Percentiles rank a stretch among this genome's conserved stretches.
Conservation (phyloP, 2,329 filamentous ascomycete species). For the Plectosphaerella sp. region DNA sequence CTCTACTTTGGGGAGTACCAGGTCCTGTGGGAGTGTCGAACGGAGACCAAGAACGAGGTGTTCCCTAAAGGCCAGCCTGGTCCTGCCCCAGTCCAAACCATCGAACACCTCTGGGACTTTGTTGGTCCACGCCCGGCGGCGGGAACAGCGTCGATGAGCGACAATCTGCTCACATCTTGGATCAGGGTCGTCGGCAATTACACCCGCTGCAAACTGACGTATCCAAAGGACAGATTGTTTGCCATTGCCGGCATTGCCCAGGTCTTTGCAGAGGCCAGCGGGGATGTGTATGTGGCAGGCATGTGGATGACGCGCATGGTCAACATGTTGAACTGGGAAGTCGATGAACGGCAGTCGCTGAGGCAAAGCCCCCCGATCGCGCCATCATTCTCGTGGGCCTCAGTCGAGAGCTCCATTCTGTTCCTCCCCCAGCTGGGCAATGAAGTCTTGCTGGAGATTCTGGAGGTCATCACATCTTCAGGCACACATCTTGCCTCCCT, state of each 20-base stretch:
- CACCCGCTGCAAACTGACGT: background rate
- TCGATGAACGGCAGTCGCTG: background rate
- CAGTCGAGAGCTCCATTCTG: background rate
- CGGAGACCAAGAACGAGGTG: background rate
- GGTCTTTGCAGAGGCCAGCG: background rate
- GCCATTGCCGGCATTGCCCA: background rate
- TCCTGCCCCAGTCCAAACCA: background rate
- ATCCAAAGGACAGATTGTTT: background rate
- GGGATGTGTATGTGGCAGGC: background rate
- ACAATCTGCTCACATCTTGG: too few species aligned
- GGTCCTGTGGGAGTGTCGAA: conserved; percentile 13
- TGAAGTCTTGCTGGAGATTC: too few species aligned
- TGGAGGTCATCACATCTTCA: too few species aligned
- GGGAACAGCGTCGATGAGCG: too few species aligned
- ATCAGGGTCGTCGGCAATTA: background rate
- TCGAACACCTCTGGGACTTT: background rate
- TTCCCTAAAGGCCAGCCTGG: background rate
- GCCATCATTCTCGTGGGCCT: background rate
- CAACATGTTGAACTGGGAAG: background rate
- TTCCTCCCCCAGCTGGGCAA: too few species aligned
- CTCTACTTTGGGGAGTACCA: conserved; percentile 11
- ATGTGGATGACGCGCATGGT: background rate
- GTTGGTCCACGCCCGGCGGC: too few species aligned
- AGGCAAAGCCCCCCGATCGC: too few species aligned
- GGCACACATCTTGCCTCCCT: too few species aligned